Percentiles rank a stretch among this genome's conserved stretches.
phyloP scores from a whole-genome alignment of 108 stramenopile species.

The Schizochytrium sp. region DNA sequence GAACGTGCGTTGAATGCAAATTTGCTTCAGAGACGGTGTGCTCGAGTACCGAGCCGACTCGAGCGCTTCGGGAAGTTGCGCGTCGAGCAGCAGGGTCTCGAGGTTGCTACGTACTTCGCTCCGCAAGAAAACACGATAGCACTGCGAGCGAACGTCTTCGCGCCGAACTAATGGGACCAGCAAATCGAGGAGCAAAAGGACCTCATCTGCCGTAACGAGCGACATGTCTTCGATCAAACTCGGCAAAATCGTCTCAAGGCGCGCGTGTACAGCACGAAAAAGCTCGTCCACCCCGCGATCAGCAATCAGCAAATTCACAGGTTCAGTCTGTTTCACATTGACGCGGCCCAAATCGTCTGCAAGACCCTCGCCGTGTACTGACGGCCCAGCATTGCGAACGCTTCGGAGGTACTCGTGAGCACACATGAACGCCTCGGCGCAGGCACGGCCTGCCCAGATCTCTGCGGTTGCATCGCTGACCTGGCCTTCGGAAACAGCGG shows the following conservation, averaged over 20 bases:
- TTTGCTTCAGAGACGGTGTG: background rate
- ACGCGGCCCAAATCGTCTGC: background rate
- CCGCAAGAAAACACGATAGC: background rate
- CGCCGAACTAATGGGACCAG: background rate
- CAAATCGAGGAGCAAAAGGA: background rate
- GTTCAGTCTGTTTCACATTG: background rate
- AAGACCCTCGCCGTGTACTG: background rate
- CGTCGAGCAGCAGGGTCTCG: background rate
- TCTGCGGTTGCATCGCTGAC: background rate
- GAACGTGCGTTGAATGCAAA: background rate
- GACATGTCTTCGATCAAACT: background rate
- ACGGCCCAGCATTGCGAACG: background rate
- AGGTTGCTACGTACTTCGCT: background rate
- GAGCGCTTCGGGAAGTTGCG: background rate
- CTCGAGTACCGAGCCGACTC: background rate
- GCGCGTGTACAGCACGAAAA: background rate
- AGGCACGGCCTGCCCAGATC: background rate
- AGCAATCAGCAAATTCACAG: background rate
- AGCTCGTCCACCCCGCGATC: background rate
- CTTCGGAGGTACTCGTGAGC: background rate
- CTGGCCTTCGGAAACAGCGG: background rate
- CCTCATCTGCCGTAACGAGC: background rate
- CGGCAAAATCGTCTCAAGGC: background rate
- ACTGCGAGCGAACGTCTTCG: background rate
- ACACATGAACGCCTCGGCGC: background rate